A percentile compares a stretch with the other conserved stretches of the same genome.
Evolutionary conservation across 768 basidiomycete genomes (phyloP).

Genomic region (Suillus hirtellus): DNA sequence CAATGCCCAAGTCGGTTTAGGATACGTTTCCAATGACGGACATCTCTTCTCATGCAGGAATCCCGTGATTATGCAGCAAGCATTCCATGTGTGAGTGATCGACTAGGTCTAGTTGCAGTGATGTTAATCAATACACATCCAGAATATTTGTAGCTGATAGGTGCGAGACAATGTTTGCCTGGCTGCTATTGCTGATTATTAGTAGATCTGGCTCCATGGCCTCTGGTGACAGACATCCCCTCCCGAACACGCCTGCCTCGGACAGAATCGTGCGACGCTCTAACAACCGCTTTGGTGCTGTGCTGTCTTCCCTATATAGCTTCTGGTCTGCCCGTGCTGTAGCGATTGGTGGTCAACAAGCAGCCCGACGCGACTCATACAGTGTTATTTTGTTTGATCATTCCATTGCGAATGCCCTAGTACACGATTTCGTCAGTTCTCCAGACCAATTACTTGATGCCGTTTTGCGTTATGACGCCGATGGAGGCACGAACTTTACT

Average conservation of each 20-base stretch:
- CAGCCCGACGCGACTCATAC: conserved; percentile 51
- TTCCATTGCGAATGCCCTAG: conserved; percentile 23
- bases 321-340: conserved; percentile 58
- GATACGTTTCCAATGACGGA: conserved; percentile 58
- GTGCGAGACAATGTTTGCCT: conserved; percentile 24
- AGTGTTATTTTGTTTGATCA: conserved; percentile 51
- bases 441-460: conserved; percentile 44
- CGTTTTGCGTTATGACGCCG: conserved; percentile 33
- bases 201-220: conserved; percentile 55
- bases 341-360: conserved; percentile 31
- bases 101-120: not conserved
- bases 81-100: conserved; percentile 58
- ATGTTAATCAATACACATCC: not conserved
- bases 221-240: conserved; percentile 41
- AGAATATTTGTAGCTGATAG: conserved; percentile 59
- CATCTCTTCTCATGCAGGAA: conserved; percentile 56
- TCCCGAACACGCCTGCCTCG: conserved; percentile 43
- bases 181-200: not conserved
- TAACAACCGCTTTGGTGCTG: conserved; percentile 58
- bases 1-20: conserved; percentile 30
- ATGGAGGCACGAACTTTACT: conserved; percentile 45
- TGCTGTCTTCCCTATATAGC: conserved; percentile 51
- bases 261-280: conserved; percentile 35
- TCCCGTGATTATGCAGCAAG: conserved; percentile 50
- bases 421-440: conserved; percentile 48